A percentile compares a stretch with the other conserved stretches of the same genome.
Evolutionary conservation across 139 green algal genomes (phyloP).

Genomic region (Coelastrella sp.): DNA sequence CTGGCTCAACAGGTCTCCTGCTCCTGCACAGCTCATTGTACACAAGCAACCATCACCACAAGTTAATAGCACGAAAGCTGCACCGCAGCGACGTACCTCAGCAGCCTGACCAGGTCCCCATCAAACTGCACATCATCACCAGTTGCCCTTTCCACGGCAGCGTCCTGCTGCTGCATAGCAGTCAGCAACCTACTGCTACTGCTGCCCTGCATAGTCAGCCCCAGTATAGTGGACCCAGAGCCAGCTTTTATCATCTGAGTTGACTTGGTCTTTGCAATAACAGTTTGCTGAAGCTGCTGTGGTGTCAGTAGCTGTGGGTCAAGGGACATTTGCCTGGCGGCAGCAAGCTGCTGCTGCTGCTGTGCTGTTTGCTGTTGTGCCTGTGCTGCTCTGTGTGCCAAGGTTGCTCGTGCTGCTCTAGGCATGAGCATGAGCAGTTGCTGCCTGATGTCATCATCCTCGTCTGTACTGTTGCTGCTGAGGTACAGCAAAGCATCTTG

Average conservation of each 20-base stretch:
- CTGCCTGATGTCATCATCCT: slow-evolving; percentile 56
- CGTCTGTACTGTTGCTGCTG: slow-evolving; percentile 32
- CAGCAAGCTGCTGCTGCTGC: slow-evolving; percentile 13
- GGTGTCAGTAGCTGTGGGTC: too few relatives aligned
- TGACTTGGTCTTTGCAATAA: background rate
- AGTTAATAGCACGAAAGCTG: background rate
- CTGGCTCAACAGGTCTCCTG: too few relatives aligned
- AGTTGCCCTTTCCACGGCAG: too few relatives aligned
- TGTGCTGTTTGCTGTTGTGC: background rate
- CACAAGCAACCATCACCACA: too few relatives aligned
- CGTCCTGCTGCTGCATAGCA: slow-evolving; percentile 16
- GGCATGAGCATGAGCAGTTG: slow-evolving; percentile 62
- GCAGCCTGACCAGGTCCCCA: slow-evolving; percentile 14
- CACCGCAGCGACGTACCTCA: background rate
- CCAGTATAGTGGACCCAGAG: background rate
- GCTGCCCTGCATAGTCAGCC: background rate
- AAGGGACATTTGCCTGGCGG: too few relatives aligned
- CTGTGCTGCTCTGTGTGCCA: slow-evolving; percentile 24
- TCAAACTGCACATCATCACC: too few relatives aligned
- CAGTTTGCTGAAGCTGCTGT: too few relatives aligned
- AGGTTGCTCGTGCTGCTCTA: slow-evolving; percentile 6
- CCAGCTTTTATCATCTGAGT: background rate
- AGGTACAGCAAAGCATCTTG: slow-evolving; percentile 58
- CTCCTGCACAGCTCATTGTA: too few relatives aligned
- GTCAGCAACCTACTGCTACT: background rate